Percentiles rank a stretch among this genome's conserved stretches.
These are phyloP conservation scores for Huntiella moniliformis DNA, from an alignment of 2,329 filamentous ascomycete species.

Conservation along the genomic window DNA sequence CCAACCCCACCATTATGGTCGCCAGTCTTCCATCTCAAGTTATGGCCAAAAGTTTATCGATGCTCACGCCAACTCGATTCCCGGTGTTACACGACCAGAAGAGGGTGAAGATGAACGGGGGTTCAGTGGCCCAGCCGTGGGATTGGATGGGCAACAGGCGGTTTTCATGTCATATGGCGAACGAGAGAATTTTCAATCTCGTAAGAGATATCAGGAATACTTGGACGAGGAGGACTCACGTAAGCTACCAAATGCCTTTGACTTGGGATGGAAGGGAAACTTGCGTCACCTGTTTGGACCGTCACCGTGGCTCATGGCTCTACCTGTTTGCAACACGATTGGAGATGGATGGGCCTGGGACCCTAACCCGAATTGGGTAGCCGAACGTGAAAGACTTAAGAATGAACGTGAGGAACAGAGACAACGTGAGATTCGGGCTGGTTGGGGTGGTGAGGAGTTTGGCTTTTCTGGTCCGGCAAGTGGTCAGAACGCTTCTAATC, in stretches of 20 bases:
- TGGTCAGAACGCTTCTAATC: conserved; percentile 9
- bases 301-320: conserved; percentile 49
- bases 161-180: conserved; percentile 34
- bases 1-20: conserved; percentile 23
- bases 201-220: conserved; percentile 47
- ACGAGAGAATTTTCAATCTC: conserved; percentile 34
- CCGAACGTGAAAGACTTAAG: conserved; percentile 46
- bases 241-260: conserved; percentile 81
- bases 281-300: conserved; percentile 65
- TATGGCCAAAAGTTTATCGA: conserved; percentile 60
- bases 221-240: conserved; percentile 78
- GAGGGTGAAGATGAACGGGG: conserved; percentile 49
- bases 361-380: conserved; percentile 58
- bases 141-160: conserved; percentile 20
- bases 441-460: conserved; percentile 36
- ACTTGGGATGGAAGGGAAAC: conserved; percentile 70
- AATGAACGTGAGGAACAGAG: conserved; percentile 39
- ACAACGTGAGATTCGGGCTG: conserved; percentile 43
- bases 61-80: conserved; percentile 63
- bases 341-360: conserved; percentile 96
- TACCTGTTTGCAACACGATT: conserved; percentile 69
- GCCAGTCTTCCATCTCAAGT: conserved; percentile 32
- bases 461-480: conserved; percentile 13
- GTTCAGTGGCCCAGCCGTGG: conserved; percentile 10
- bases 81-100: conserved; percentile 61